Conservation (phyloP, 106 monocot genomes). For the Narthecium ossifragum region DNA sequence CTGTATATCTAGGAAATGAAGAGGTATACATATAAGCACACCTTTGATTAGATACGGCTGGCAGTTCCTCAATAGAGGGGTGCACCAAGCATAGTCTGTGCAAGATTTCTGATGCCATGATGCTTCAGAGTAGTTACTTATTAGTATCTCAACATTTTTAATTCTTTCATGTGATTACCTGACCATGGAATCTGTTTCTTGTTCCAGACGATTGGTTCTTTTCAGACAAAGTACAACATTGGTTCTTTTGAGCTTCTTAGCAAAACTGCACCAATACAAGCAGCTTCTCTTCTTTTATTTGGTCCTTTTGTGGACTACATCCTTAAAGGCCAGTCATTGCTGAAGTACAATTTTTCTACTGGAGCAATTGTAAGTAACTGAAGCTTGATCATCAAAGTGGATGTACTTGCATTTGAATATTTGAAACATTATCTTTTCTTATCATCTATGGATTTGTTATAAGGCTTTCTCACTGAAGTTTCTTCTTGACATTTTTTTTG, state of each 20-base stretch:
- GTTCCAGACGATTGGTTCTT: conserved; percentile 79
- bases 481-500: conserved; percentile 2
- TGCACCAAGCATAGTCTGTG: too few relatives aligned
- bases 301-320: conserved; percentile 71
- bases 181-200: background rate
- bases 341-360: conserved; percentile 49
- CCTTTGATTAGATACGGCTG: too few relatives aligned
- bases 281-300: conserved; percentile 64
- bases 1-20: too few relatives aligned
- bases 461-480: background rate
- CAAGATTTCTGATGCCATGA: too few relatives aligned
- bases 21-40: too few relatives aligned
- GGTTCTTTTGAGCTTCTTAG: conserved; percentile 86
- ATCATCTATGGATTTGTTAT: background rate
- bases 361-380: conserved; percentile 65
- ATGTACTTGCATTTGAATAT: conserved; percentile 4
- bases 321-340: conserved; percentile 39
- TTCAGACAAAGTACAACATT: conserved; percentile 82
- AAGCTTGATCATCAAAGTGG: background rate
- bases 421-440: background rate
- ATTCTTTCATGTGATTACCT: background rate
- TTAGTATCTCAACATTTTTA: background rate
- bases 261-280: conserved; percentile 92
- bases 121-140: too few relatives aligned
- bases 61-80: too few relatives aligned